A percentile compares a stretch with the other conserved stretches of the same genome.
phyloP scores from a whole-genome alignment of 1,284 basidiomycete species.

The Porodaedalea pini region DNA sequence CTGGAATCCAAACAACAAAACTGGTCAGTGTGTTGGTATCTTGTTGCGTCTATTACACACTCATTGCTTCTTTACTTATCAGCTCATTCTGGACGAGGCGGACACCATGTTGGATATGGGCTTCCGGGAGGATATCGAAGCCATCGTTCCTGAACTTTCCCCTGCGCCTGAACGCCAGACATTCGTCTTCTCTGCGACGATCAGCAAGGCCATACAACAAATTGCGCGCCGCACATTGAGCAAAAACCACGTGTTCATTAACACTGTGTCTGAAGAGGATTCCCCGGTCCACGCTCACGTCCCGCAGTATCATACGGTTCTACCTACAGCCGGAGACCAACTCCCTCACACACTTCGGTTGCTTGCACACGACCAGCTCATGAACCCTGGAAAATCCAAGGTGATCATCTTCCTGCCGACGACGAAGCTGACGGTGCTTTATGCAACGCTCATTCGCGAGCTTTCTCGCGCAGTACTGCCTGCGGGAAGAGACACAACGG shows the following conservation, averaged over 20 bases:
- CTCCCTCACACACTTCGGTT: slow-evolving; percentile 79
- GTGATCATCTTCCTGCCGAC: slow-evolving; percentile 88
- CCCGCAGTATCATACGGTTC: slow-evolving; percentile 79
- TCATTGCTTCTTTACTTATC: slow-evolving; percentile 19
- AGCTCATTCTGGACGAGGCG: slow-evolving; percentile 92
- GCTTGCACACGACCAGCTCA: slow-evolving; percentile 87
- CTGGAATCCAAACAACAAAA: slow-evolving; percentile 53
- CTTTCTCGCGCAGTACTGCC: slow-evolving; percentile 44
- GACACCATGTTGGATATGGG: slow-evolving; percentile 97
- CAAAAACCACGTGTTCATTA: slow-evolving; percentile 57
- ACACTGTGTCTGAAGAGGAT: slow-evolving; percentile 52
- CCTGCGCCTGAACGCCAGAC: slow-evolving; percentile 73
- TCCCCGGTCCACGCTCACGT: slow-evolving; percentile 76
- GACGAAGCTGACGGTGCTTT: slow-evolving; percentile 82
- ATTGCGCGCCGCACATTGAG: slow-evolving; percentile 53
- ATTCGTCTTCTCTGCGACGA: slow-evolving; percentile 92
- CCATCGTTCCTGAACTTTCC: slow-evolving; percentile 72
- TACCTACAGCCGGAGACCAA: slow-evolving; percentile 67
- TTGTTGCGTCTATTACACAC: neutral
- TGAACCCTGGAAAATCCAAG: slow-evolving; percentile 71
- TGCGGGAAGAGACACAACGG: slow-evolving; percentile 44
- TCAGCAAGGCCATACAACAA: slow-evolving; percentile 61
- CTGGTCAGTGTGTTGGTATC: slow-evolving; percentile 42
- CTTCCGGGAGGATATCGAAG: slow-evolving; percentile 87
- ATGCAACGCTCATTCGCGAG: slow-evolving; percentile 59